A percentile compares a stretch with the other conserved stretches of the same genome.
These are phyloP conservation scores for Phyllosticta ampelicida DNA, from an alignment of 2,329 filamentous ascomycete genomes.

Conservation along the genomic window DNA sequence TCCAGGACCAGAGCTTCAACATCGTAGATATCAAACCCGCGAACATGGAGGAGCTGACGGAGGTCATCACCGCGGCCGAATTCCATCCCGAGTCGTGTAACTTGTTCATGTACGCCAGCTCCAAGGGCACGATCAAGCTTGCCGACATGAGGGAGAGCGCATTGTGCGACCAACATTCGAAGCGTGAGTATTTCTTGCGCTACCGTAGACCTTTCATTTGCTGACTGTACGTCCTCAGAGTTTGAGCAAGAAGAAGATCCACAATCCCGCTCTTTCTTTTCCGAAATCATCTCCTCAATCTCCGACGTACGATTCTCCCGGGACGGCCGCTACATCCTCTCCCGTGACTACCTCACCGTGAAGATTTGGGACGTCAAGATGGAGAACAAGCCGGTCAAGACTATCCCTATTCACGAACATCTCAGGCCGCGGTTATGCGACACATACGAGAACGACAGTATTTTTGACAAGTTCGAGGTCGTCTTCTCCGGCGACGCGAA, in stretches of 20 bases:
- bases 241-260: constrained; percentile 99
- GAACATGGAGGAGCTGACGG: constrained; percentile 98
- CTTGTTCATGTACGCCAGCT: constrained; percentile 99
- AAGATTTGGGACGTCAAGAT: constrained; percentile 99
- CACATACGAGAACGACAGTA: constrained; percentile 98
- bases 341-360: constrained; percentile 93
- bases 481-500: constrained; percentile 97
- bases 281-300: constrained; percentile 98
- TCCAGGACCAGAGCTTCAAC: constrained; percentile 99
- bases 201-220: constrained; percentile 11
- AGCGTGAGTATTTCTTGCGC: constrained; percentile 51
- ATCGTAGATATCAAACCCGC: constrained; percentile 99
- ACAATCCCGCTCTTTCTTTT: constrained; percentile 95
- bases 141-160: constrained; percentile 98
- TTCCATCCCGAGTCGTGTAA: constrained; percentile 97
- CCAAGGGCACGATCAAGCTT: constrained; percentile 96
- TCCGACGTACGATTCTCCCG: constrained; percentile 96
- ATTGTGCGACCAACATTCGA: constrained; percentile 88
- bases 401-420: constrained; percentile 97
- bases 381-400: constrained; percentile 95
- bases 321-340: constrained; percentile 93
- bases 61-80: constrained; percentile 96
- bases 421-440: constrained; percentile 88
- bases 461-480: constrained; percentile 99
- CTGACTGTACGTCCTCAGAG: constrained; percentile 44